Evolutionary conservation across 768 basidiomycete genomes (phyloP).

Genomic region (Wakefieldia striispora): DNA sequence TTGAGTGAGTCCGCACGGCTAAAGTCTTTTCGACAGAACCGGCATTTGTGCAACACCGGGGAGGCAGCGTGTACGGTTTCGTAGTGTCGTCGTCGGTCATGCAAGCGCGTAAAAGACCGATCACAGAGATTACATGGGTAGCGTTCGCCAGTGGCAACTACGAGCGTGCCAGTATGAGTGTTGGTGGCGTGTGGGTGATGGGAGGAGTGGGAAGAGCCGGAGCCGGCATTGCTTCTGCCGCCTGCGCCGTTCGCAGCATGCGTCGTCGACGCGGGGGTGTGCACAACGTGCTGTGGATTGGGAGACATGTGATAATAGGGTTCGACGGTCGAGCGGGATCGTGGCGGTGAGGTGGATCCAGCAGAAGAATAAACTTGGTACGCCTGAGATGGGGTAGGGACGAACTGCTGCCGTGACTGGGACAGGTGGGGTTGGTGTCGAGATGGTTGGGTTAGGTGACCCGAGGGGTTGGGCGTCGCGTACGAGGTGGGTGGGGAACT

Average conservation of each 20-base stretch:
- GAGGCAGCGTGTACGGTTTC: conserved; percentile 71
- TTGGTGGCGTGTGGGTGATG: conserved; percentile 3
- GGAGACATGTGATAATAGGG: conserved; percentile 42
- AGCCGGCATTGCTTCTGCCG: conserved; percentile 12
- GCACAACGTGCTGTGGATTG: conserved; percentile 33
- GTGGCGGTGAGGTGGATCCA: conserved; percentile 24
- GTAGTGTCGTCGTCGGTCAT: conserved; percentile 79
- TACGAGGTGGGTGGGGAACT: conserved; percentile 22
- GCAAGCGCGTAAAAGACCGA: conserved; percentile 76
- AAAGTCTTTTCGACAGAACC: conserved; percentile 74
- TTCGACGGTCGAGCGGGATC: conserved; percentile 32
- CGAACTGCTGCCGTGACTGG: conserved; percentile 36
- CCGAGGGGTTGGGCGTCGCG: conserved; percentile 15
- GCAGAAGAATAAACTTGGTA: conserved; percentile 35
- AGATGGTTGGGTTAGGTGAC: conserved; percentile 15
- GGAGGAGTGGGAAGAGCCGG: neutral
- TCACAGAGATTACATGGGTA: conserved; percentile 73
- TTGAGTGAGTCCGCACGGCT: conserved; percentile 79
- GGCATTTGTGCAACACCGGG: conserved; percentile 67
- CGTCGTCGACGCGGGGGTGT: conserved; percentile 10
- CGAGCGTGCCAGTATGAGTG: conserved; percentile 15
- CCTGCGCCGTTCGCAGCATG: conserved; percentile 6
- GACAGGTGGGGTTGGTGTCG: no score
- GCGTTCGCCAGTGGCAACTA: conserved; percentile 46
- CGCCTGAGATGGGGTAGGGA: conserved; percentile 49